A percentile compares a stretch with the other conserved stretches of the same genome.
Evolutionary conservation across 306 rosid species (phyloP).

Genomic region (Malus fusca): DNA sequence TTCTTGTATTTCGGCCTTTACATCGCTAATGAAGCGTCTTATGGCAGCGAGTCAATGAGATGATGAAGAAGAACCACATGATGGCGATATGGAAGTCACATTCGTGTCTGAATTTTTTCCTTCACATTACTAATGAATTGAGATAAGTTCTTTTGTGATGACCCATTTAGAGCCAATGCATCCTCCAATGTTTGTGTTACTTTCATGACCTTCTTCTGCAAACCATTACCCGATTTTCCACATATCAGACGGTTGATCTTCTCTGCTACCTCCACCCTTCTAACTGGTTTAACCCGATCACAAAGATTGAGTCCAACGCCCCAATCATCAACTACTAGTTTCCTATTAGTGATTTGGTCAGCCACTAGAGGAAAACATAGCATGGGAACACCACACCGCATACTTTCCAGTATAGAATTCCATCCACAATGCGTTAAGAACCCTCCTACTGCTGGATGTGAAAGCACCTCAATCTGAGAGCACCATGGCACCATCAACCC

Average conservation of each 20-base stretch:
- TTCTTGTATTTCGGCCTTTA: background rate
- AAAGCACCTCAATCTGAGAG: constrained; percentile 22
- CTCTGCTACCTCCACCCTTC: constrained; percentile 15
- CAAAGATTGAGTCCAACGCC: constrained; percentile 24
- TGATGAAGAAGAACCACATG: background rate
- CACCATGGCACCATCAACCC: constrained; percentile 28
- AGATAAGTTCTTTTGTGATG: constrained; percentile 9
- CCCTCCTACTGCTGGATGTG: constrained; percentile 27
- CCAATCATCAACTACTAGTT: constrained; percentile 34
- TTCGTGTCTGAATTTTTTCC: background rate
- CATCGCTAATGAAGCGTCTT: background rate
- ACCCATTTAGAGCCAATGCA: constrained; percentile 1
- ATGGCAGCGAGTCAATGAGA: background rate
- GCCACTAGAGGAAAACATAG: constrained; percentile 18
- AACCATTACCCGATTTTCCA: constrained; percentile 2
- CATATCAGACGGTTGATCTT: constrained; percentile 18
- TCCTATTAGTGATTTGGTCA: constrained; percentile 28
- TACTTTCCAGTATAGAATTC: constrained; percentile 28
- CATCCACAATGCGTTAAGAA: constrained; percentile 35
- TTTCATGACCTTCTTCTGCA: constrained; percentile 9
- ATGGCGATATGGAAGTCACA: background rate
- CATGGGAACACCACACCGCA: constrained; percentile 23
- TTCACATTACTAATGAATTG: constrained; percentile 12
- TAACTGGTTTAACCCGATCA: constrained; percentile 8
- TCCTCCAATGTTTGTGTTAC: background rate